These are phyloP conservation scores for thale cress (Arabidopsis thaliana) DNA, from an alignment of 345 rosid genomes.

Conservation along the genomic window TAIR10.1 NC_003076.8:91001-91500, in stretches of 20 bases:
- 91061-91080: conserved; percentile 11
- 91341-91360: background rate
- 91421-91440: conserved; percentile 37
- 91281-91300: too few species aligned
- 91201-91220: too few species aligned
- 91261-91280: too few species aligned
- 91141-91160: too few species aligned
- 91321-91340: background rate
- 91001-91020: too few species aligned
- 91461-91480: conserved; percentile 10
- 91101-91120: too few species aligned
- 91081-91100: background rate
- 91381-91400: conserved; percentile 34
- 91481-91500: background rate
- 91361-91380: conserved; percentile 3
- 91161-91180: too few species aligned
- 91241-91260: too few species aligned
- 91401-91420: conserved; percentile 24
- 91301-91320: too few species aligned
- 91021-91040: background rate
- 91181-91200: too few species aligned
- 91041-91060: background rate
- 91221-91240: too few species aligned
- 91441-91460: background rate
- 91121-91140: too few species aligned